Base-by-base conservation (phyloP, 2,329 filamentous ascomycete species). In the Fusarium illudens region DNA sequence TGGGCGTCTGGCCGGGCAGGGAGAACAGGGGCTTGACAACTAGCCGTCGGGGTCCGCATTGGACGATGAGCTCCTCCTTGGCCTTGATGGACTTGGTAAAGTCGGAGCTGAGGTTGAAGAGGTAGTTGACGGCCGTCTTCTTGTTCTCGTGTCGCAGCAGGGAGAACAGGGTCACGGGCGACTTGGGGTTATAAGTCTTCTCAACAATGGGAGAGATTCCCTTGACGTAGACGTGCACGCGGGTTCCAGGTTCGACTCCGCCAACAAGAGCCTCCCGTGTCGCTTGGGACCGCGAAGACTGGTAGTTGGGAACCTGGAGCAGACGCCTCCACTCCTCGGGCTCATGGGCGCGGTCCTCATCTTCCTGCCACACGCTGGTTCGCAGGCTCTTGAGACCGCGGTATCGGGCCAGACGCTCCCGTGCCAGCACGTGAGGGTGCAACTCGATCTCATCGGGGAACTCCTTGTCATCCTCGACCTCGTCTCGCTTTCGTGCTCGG, bases 381-480 rank as follows among this genome's bases (percentile, higher is more conserved):
- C 93, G 90, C 64, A 98, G 80, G 76, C 92, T 97, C 85, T 98
- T 99, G 69, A 99, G 81, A 39, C 96, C 96, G 75, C 96, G 87
- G 80, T 97, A 99, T 62, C 92, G 88, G 9, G 91, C 88, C 56
- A 99, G 82, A 44, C 96, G 87, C 80, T 99, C 96, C 53, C 93
- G 84, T 1, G 96, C 96, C 44, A 93, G 84, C 4, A 96, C 93
- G 55, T 95, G 87, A 0, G 96, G 96, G 70, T 92, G 93, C 55
- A 99, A 84, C 79, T 99, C 96, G 60, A 99, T 96, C 79, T 99
- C 96, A 70, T 99, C 96, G 0, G 96, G 96, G 79, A 98, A 99
- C 78, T 98, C 95, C 57, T 92, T 87, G 78, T 99, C 96, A 13
- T 98, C 94, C 51, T 94, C 88, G 4, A 89, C 93, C 71, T 97